Conservation (phyloP, 2,329 filamentous ascomycete genomes). For the Aureobasidium subglaciale region DNA sequence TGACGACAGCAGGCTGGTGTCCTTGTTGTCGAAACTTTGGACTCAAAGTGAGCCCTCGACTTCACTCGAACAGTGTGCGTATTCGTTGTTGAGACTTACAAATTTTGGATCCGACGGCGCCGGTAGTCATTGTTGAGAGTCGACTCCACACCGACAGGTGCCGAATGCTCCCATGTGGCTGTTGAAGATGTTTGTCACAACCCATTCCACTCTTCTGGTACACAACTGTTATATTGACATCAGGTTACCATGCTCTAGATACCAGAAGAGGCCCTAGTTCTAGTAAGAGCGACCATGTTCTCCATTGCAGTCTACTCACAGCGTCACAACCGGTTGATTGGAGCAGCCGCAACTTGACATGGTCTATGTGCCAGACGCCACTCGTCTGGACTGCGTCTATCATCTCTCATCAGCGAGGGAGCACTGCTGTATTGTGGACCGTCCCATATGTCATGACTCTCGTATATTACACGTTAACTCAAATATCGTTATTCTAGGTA, state of each 20-base stretch:
- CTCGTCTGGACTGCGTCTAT: too few species aligned
- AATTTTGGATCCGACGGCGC: background rate
- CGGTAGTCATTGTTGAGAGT: background rate
- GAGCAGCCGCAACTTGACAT: too few species aligned
- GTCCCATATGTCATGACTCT: background rate
- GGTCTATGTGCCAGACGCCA: too few species aligned
- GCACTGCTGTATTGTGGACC: too few species aligned
- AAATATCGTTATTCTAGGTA: constrained; percentile 11
- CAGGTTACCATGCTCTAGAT: background rate
- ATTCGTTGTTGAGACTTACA: background rate
- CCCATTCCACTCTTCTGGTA: background rate
- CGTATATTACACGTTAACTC: constrained; percentile 9
- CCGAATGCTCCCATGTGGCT: background rate
- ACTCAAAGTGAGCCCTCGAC: background rate
- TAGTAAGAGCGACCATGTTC: background rate
- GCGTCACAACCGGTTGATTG: too few species aligned
- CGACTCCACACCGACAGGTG: background rate
- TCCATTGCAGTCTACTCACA: too few species aligned
- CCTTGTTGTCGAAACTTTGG: background rate
- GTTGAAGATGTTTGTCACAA: background rate
- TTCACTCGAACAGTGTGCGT: background rate
- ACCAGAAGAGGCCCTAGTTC: background rate
- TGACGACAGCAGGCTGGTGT: background rate
- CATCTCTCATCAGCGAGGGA: too few species aligned
- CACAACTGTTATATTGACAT: background rate